Base-by-base conservation (phyloP, 2,329 filamentous ascomycete genomes). In the Fulvia fulva region DNA sequence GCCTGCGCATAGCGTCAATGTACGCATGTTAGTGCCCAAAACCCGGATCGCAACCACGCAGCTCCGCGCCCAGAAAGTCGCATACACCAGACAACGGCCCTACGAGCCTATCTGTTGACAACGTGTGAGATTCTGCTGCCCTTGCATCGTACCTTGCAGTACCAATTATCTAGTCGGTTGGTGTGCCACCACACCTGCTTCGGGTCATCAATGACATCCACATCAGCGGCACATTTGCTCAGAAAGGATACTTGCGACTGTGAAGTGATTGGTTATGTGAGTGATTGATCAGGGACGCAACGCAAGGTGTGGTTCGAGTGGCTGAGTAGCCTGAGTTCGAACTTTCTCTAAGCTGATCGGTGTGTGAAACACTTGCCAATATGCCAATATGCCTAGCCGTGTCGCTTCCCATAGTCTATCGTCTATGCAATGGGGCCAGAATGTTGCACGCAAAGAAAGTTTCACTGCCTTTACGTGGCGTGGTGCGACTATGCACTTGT, bases 91-190 rank as follows among this genome's bases (percentile, higher is more conserved):
- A 2, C 28, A n/a, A 41, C 37, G 37, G 37, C 34, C 34, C 34
- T 46, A 7, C 44, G 21, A 26, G 21, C 44, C 25, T 47, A 43
- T n/a, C 52, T 34, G 41, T 25, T 54, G 22, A 25, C 8, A 23
- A 23, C 14, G 6, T 26, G 41, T 7, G 23, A 22, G 1, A 28
- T 12, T 7, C 16, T 12, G 19, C 21, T n/a, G 9, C 52, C 52
- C 52, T 54, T 46, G 52, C 41, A 54, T 41, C 43, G 52, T 54
- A 46, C 52, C 52, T 54, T 53, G 51, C 51, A 41, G 51, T 43
- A 28, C 51, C 51, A 41, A 30, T 43, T 28, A 44, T 37, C 51
- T 26, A 43, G 51, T 5, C 12, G 52, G 21, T 46, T 6, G 8
- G 25, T 19, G 52, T 54, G 26, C 52, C 9, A 54, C 52, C 51